phyloP scores from a whole-genome alignment of 2,329 filamentous ascomycete genomes.

The Fusarium sp. region DNA sequence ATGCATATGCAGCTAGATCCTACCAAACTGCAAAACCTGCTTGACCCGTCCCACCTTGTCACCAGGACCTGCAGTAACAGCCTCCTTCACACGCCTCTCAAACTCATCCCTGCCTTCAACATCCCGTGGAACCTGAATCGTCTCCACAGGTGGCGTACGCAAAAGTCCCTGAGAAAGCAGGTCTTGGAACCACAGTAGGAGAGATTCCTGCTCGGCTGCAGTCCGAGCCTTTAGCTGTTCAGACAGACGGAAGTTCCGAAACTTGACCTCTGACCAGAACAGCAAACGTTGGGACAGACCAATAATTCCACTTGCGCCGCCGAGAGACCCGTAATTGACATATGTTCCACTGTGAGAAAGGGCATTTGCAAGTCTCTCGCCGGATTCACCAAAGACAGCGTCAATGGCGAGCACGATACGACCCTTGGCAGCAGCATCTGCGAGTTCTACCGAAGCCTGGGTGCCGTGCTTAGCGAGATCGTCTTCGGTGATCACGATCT shows the following conservation, averaged over 20 bases:
- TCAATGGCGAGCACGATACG: constrained; percentile 7
- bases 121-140: background rate
- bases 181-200: constrained; percentile 12
- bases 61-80: background rate
- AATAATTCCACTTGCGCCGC: background rate
- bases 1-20: background rate
- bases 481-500: background rate
- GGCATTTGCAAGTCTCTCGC: background rate
- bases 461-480: constrained; percentile 1
- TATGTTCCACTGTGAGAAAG: background rate
- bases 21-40: background rate
- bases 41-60: constrained; percentile 1
- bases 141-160: background rate
- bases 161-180: background rate
- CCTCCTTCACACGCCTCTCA: background rate
- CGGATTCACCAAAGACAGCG: constrained; percentile 9
- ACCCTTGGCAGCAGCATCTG: background rate
- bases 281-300: background rate
- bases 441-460: background rate
- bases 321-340: constrained; percentile 7
- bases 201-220: constrained; percentile 2
- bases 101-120: background rate
- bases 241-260: constrained; percentile 11
- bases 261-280: constrained; percentile 14
- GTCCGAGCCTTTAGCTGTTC: constrained; percentile 5